Percentiles rank a stretch among this genome's conserved stretches.
phyloP scores from a whole-genome alignment of 2,329 filamentous ascomycete genomes.

The Colletotrichum salicis region DNA sequence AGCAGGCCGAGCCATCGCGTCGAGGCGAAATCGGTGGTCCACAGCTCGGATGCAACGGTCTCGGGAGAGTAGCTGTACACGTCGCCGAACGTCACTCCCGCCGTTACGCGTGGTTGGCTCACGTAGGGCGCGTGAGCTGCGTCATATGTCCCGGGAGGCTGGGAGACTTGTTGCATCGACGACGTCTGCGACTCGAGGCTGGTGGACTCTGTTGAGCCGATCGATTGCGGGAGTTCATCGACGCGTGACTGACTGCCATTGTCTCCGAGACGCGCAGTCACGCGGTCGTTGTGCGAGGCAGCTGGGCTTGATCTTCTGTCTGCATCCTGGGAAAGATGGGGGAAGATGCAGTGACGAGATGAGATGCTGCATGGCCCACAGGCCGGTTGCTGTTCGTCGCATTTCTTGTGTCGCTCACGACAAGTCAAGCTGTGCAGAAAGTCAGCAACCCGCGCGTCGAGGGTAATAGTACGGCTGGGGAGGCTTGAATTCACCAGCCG shows the following conservation, averaged over 20 bases:
- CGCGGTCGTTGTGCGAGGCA: not conserved
- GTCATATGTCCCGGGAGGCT: slow-evolving; percentile 1
- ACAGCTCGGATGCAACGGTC: slow-evolving; percentile 42
- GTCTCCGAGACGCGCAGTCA: slow-evolving; percentile 2
- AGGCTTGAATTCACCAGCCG: slow-evolving; percentile 46
- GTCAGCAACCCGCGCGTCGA: slow-evolving; percentile 5
- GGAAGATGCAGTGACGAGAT: slow-evolving; percentile 39
- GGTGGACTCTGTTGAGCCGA: not conserved
- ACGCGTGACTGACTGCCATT: not conserved
- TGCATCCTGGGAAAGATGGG: slow-evolving; percentile 2
- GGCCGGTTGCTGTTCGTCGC: slow-evolving; percentile 53
- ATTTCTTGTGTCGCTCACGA: slow-evolving; percentile 60
- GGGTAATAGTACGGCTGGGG: not conserved
- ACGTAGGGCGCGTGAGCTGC: slow-evolving; percentile 6
- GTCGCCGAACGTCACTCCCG: slow-evolving; percentile 26
- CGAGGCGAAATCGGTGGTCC: slow-evolving; percentile 44
- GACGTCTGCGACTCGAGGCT: slow-evolving; percentile 1
- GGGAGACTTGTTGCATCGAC: not conserved
- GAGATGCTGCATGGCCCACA: slow-evolving; percentile 41
- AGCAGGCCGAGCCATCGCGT: slow-evolving; percentile 46
- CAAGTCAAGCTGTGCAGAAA: slow-evolving; percentile 50
- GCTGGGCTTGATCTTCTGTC: slow-evolving; percentile 11
- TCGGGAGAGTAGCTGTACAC: slow-evolving; percentile 40
- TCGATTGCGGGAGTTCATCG: slow-evolving; percentile 12
- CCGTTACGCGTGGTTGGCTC: slow-evolving; percentile 15